Evolutionary conservation across 208 protist genomes (phyloP), one percentile per base, ranked within the genome.

Genomic region (Leishmania arabica): DNA sequence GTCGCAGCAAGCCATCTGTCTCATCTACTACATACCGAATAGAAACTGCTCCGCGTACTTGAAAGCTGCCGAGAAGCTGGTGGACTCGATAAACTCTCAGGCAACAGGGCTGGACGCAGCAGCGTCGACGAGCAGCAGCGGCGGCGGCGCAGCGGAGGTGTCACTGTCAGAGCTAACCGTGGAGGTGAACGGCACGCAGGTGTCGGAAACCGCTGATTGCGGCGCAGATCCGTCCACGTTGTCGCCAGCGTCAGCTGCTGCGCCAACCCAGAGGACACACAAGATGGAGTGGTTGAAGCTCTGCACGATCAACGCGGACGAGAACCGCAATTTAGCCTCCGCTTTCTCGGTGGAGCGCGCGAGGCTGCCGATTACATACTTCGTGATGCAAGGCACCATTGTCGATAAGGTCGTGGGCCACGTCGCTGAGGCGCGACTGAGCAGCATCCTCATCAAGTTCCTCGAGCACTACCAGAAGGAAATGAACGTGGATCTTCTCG

Each of bases 361-460:
- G 31, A 95, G 94, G 80, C 85, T 97, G 51, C 94, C 94, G 3
- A 87, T 95, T 47, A 96, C 94, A 37, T 97, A 95, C 80, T 97
- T 97, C 64, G 91, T 97, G 64, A 95, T 96, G 92, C 91, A 97
- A 70, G 92, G 91, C 70, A 97, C 94, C 24, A 97, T 97, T 40
- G 86, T 97, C 68, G 94, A 97, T 75, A 95, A 94, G 53, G 85
- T 96, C 19, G 78, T 87, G 2, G 91, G 92, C 31, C 89, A 94
- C 71, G 72, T 96, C 62, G 77, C 84, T 15, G 88, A 84, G 40
- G 82, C 82, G 21, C 91, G 92, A 9, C 82, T 97, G 45, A 85
- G 91, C 73, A 79, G 84, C 56, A 97, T 97, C 62, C 80, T 97
- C 53, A 77, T 86, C 34, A 95, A 94, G 69, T 97, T 97, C 72